Evolutionary conservation across 2,329 filamentous ascomycete species (phyloP), one percentile per base, ranked within the genome.

Genomic region (Rhytidhysteron rufulum): DNA sequence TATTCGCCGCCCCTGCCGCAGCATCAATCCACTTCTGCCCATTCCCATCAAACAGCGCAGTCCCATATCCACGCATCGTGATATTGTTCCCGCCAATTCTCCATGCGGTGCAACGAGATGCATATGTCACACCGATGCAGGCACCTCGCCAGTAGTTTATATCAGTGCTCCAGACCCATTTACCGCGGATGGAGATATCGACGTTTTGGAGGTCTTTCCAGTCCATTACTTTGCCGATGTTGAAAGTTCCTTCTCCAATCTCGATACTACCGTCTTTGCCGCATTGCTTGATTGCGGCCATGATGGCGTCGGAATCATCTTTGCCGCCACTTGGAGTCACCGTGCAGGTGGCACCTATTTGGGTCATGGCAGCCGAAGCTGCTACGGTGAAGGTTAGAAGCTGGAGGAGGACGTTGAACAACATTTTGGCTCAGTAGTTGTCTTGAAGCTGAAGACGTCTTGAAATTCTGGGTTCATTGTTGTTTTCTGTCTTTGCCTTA

Each of bases 1-100:
- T 60, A 40, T 74, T 74, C 21, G 63, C 58, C n/a, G 53, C 41
- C 27, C 63, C 57, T 8, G 51, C 55, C 42, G 73, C 73, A 48
- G 67, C 50, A 40, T 74, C 69, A 45, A 55, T 55, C 55, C 56
- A 59, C 19, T 43, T 52, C 42, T 59, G 55, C 4, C 55, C 56
- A 35, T 59, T 58, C n/a, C 56, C 55, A 34, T 48, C 40, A 44
- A 60, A 58, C 4, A 59, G 40, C 3, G 52, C 54, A 34, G 56
- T 43, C 8, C 53, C 52, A 31, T 58, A 49, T 2, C 56, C 56
- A 10, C 41, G 34, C 4, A 59, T 37, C 2, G 47, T 48, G 30
- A 59, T 54, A 21, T 54, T 55, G 5, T 44, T 47, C 25, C 56
- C 55, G 19, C 56, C 56, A 1, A 58, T 27, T 7, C 54, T 45